Base-by-base conservation (phyloP, 2,329 filamentous ascomycete genomes). In the Aspergillus fijiensis region DNA sequence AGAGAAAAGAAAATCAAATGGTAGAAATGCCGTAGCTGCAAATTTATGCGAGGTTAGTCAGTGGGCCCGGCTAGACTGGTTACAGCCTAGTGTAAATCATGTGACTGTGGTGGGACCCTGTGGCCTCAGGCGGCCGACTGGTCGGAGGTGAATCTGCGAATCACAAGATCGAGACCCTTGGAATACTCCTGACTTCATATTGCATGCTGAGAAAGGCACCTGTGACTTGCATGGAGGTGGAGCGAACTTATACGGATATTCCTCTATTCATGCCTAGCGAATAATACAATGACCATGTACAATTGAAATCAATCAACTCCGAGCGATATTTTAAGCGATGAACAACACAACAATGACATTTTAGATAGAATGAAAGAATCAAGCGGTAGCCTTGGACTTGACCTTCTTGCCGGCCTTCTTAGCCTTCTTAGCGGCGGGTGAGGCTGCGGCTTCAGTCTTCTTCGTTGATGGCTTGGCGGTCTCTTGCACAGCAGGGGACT, bases 361-460 rank as follows among this genome's bases (percentile, higher is more conserved):
- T 45, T 21, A 42, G 56, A 25, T n/a, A 52, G 39, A 42, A 16
- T 47, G 23, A 2, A 51, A 42, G 45, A 45, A n/a, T 45, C 65
- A 66, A 12, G 60, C 73, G 60, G 74, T 73, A 54, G 68, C 63
- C 71, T 74, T 72, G 51, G 64, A 53, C 68, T 73, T 74, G 5
- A 56, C 64, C 61, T 72, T 70, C 31, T 60, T 62, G 49, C 63
- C 65, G 51, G 71, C 58, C 45, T 52, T 60, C 19, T 54, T 54
- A 23, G 48, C 59, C 45, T 65, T 59, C 55, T 63, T 63, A 14
- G 59, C 39, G 21, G 60, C 49, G 11, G 60, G 57, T 27, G 57
- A 55, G n/a, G 48, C 53, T 25, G 19, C 54, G 9, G 49, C 29
- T 50, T 49, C 48, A 19, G 31, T 49, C 53, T 60, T 62, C 42